Evolutionary conservation across 2,329 filamentous ascomycete species (phyloP), one percentile per base, ranked within the genome.

Genomic region (Aspergillus cejpii): DNA sequence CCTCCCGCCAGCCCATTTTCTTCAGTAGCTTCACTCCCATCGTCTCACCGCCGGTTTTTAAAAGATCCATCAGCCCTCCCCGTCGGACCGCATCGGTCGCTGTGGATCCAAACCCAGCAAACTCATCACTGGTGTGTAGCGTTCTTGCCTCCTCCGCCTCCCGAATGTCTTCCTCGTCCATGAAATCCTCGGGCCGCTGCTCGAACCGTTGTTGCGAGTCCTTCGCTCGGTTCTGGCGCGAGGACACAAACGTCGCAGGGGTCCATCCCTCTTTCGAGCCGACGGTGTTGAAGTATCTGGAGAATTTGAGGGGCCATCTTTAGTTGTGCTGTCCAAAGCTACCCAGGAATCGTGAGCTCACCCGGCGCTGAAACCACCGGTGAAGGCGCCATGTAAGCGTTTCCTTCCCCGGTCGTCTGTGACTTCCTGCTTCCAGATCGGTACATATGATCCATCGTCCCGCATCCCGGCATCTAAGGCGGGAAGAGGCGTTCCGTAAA

Each of bases 211-310:
- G 57, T 44, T 78, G 75, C n/a, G 73, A 74, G 71, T 85, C 79
- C 61, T 86, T 87, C 52, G 77, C 81, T 44, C 89, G 85, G 58
- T 87, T 87, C 29, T 79, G 73, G 19, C 92, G 85, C 41, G 90
- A 96, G 5, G 91, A 97, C 7, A 94, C 83, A 65, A 97, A 98
- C 0, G 87, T 85, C 17, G 87, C 83, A 1, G 92, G 92, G 0
- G 87, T 84, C 91, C 91, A 98, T 72, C 92, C 92, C 74, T 98
- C 91, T 68, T 97, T 97, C 45, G 91, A 96, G 42, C 92, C 92
- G 55, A 97, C 92, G 4, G 90, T 95, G 65, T 98, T 98, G 72
- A 92, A 97, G 70, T 97, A 96, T 56, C 87, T 91, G 66, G 52
- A 61, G 26, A 45, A 19, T 10, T 20, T 14, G n/a, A n/a, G 60